A percentile compares a stretch with the other conserved stretches of the same genome.
Evolutionary conservation across 306 rosid genomes (phyloP).

Genomic region (Rosa persica): DNA sequence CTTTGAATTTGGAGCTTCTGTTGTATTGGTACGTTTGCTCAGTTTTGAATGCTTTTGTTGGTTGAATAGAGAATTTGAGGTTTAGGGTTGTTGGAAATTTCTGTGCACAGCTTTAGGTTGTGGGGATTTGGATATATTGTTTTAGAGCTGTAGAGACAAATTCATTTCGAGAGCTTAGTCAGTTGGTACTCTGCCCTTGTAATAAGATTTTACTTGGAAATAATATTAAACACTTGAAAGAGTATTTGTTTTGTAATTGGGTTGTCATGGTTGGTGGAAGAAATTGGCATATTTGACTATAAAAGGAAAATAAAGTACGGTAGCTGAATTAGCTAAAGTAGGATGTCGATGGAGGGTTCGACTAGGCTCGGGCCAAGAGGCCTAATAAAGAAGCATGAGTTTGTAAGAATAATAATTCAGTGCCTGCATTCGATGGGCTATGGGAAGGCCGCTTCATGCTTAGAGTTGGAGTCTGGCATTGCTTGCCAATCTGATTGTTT

Average conservation of each 20-base stretch:
- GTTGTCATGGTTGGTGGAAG: conserved; percentile 23
- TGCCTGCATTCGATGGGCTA: conserved; percentile 67
- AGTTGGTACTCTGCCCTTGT: neutral
- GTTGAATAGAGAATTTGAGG: conserved; percentile 14
- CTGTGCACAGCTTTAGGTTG: neutral
- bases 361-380: conserved; percentile 61
- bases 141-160: neutral
- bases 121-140: neutral
- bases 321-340: conserved; percentile 15
- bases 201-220: neutral
- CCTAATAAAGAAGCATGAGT: conserved; percentile 60
- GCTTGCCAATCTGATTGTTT: conserved; percentile 49
- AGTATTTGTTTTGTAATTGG: conserved; percentile 8
- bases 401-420: conserved; percentile 69
- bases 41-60: conserved; percentile 8
- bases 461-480: conserved; percentile 81
- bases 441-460: conserved; percentile 55
- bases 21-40: neutral
- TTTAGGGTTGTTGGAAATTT: conserved; percentile 5
- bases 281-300: conserved; percentile 15
- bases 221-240: neutral
- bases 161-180: neutral
- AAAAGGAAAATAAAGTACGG: conserved; percentile 10
- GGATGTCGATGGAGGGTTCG: conserved; percentile 48
- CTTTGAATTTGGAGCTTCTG: conserved; percentile 1